Evolutionary conservation across 768 basidiomycete genomes (phyloP).

Genomic region (Mycena rosella): DNA sequence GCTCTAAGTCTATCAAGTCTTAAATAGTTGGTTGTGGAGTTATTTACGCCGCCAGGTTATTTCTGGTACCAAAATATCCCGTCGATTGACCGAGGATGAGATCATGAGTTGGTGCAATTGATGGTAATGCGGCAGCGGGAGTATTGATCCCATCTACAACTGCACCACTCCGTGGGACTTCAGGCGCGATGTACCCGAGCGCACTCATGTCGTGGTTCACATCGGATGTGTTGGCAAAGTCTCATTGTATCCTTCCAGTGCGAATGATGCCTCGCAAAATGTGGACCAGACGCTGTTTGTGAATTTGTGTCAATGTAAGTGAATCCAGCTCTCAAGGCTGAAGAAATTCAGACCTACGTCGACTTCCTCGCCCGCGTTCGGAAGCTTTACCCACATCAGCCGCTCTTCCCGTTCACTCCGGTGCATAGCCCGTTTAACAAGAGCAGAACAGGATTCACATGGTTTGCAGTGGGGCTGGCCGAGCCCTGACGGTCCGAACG

Average conservation of each 20-base stretch:
- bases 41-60: too few relatives aligned
- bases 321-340: background rate
- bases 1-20: too few relatives aligned
- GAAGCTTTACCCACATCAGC: constrained; percentile 55
- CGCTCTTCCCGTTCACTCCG: constrained; percentile 66
- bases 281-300: constrained; percentile 58
- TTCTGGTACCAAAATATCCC: too few relatives aligned
- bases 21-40: too few relatives aligned
- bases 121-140: constrained; percentile 41
- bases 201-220: constrained; percentile 67
- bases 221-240: too few relatives aligned
- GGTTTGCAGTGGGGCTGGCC: constrained; percentile 67
- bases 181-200: constrained; percentile 55
- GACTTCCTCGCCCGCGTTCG: constrained; percentile 60
- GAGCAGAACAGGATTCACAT: background rate
- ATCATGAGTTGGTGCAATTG: constrained; percentile 64
- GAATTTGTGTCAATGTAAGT: constrained; percentile 47
- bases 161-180: constrained; percentile 72
- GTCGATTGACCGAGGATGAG: constrained; percentile 40
- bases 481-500: constrained; percentile 55
- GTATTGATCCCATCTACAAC: constrained; percentile 65
- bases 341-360: constrained; percentile 55
- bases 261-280: constrained; percentile 67
- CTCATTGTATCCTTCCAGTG: constrained; percentile 50
- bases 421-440: constrained; percentile 44